Conservation (phyloP, 306 rosid genomes). For the Trifolium repens region DNA sequence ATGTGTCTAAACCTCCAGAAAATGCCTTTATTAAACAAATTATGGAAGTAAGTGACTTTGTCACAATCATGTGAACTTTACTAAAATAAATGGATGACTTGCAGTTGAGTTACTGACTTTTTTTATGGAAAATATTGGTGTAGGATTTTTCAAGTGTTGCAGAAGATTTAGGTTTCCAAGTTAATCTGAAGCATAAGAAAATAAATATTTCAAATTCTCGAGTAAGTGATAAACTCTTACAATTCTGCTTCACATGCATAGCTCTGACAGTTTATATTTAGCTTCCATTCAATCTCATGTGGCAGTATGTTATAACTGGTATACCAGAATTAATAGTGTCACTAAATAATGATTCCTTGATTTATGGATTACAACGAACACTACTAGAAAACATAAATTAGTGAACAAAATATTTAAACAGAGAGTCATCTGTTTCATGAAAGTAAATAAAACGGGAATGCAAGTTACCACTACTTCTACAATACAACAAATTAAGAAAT, state of each 20-base stretch:
- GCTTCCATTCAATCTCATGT: conserved; percentile 22
- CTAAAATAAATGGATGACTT: conserved; percentile 25
- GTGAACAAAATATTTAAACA: too few species aligned
- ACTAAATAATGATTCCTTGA: too few species aligned
- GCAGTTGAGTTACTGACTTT: conserved; percentile 33
- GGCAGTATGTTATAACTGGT: not conserved
- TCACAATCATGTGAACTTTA: conserved; percentile 3
- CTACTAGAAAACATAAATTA: too few species aligned
- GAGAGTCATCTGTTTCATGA: too few species aligned
- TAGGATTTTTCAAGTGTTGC: conserved; percentile 94
- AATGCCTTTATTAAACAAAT: conserved; percentile 90
- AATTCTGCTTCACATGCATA: conserved; percentile 29
- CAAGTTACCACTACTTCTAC: too few species aligned
- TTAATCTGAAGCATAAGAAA: conserved; percentile 96
- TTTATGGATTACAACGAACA: too few species aligned
- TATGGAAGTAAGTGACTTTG: conserved; percentile 68
- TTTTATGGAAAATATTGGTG: conserved; percentile 43
- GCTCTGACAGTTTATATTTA: conserved; percentile 12
- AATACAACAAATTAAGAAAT: too few species aligned
- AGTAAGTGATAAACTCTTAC: conserved; percentile 63
- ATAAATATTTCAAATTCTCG: conserved; percentile 94
- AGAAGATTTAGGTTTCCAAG: conserved; percentile 74
- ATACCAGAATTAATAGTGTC: too few species aligned
- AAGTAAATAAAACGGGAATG: too few species aligned
- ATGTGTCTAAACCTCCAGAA: conserved; percentile 98